A percentile compares a stretch with the other conserved stretches of the same genome.
Evolutionary conservation across 345 rosid genomes (phyloP).

Genomic region (Chamaenerion angustifolium): DNA sequence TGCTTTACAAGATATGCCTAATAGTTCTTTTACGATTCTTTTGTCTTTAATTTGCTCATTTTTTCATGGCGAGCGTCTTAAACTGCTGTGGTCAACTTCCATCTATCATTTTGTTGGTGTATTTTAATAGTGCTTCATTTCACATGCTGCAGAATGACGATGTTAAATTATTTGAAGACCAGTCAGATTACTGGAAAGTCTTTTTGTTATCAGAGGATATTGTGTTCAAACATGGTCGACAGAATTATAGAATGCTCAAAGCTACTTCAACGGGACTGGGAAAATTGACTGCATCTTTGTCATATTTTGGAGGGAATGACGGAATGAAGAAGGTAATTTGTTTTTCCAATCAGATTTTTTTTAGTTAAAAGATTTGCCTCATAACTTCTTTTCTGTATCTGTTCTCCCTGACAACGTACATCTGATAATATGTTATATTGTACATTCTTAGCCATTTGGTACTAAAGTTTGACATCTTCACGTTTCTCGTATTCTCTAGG

Average conservation of each 20-base stretch:
- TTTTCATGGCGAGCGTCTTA: too few species aligned
- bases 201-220: constrained; percentile 30
- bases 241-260: constrained; percentile 40
- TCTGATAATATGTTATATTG: not conserved
- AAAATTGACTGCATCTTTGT: constrained; percentile 56
- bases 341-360: not conserved
- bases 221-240: constrained; percentile 36
- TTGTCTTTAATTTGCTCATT: too few species aligned
- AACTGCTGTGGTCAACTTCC: too few species aligned
- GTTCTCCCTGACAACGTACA: not conserved
- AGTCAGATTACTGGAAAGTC: constrained; percentile 43
- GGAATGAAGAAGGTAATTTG: constrained; percentile 41
- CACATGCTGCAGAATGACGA: constrained; percentile 54
- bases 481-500: constrained; percentile 22
- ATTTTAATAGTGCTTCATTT: constrained; percentile 15
- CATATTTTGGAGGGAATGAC: constrained; percentile 35
- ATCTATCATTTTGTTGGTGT: constrained; percentile 4
- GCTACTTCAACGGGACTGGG: constrained; percentile 64
- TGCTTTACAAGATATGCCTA: too few species aligned
- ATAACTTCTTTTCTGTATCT: not conserved
- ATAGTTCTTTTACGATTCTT: too few species aligned
- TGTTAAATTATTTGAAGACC: constrained; percentile 41
- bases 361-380: too few species aligned
- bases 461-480: not conserved
- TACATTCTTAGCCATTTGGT: not conserved